Base-by-base conservation (phyloP, 2,329 filamentous ascomycete species). In the Diaporthe nobilis region DNA sequence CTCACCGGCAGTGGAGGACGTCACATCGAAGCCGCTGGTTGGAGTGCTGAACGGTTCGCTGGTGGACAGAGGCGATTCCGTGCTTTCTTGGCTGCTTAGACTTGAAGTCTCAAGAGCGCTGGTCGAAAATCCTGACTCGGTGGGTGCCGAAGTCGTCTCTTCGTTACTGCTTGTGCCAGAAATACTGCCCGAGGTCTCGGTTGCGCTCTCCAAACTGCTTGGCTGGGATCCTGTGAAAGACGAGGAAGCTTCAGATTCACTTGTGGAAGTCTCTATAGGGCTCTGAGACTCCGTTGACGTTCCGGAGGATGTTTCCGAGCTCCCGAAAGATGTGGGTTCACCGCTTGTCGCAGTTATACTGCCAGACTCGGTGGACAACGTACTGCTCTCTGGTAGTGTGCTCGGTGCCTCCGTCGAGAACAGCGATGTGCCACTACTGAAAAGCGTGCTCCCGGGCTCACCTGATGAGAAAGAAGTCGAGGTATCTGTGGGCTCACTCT, bases 21-120 rank as follows among this genome's bases (percentile, higher is more conserved):
- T 61, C 58, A 42, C 34, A 20, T 61, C 58, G 13, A n/a, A 15
- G 37, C 37, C 42, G n/a, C 65, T 68, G 65, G 47, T 68, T 12
- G 37, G 37, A 39, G 37, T 39, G 37, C 37, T 39, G 37, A 39
- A 39, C 37, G 37, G 37, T 39, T 13, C 37, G 10, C 37, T 68
- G 65, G 47, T 68, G 13, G 47, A 39, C n/a, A 25, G 1, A 20
- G 34, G 34, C n/a, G 31, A 37, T 42, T 37, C 12, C 9, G 63
- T 68, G 20, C 63, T 68, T 10, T 15, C 42, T 37, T 25, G 28
- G 31, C 44, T 68, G 28, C 20, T 37, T 22, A 20, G 0, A 51
- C 20, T 51, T 9, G 44, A 25, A 9, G 8, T 9, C 39, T 53
- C 44, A 34, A n/a, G 7, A 22, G 63, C 25, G 61, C 42, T 67